Percentiles rank a stretch among this genome's conserved stretches.
Evolutionary conservation across 805 yeast species (phyloP).

Genomic region (Komagataella phaffii): DNA sequence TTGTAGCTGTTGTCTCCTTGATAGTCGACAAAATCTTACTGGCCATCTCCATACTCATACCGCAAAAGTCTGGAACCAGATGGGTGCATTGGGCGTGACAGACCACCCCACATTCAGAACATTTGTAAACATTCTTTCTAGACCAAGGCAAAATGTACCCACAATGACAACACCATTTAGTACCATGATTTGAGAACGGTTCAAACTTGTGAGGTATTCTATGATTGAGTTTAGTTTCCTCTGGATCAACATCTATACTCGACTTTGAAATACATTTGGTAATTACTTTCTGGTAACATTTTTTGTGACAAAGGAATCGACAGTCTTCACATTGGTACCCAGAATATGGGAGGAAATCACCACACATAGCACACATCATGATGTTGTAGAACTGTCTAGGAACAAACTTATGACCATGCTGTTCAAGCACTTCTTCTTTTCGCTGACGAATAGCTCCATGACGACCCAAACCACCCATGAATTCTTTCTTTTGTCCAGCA

Average conservation of each 20-base stretch:
- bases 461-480: constrained; percentile 67
- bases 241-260: constrained; percentile 53
- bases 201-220: constrained; percentile 95
- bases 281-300: constrained; percentile 68
- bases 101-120: constrained; percentile 89
- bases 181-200: constrained; percentile 83
- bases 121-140: constrained; percentile 79
- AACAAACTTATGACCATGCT: constrained; percentile 94
- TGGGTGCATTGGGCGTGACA: constrained; percentile 90
- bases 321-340: constrained; percentile 83
- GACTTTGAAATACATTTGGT: constrained; percentile 76
- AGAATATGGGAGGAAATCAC: constrained; percentile 82
- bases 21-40: constrained; percentile 78
- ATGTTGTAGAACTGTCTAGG: constrained; percentile 91
- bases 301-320: constrained; percentile 66
- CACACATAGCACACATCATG: constrained; percentile 96
- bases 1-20: constrained; percentile 46
- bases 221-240: constrained; percentile 78
- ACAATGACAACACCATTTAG: constrained; percentile 99
- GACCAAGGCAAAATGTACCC: constrained; percentile 96
- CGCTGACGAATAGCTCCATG: constrained; percentile 96
- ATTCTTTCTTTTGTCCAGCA: constrained; percentile 31
- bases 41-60: constrained; percentile 96
- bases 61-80: constrained; percentile 95
- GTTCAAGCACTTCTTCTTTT: constrained; percentile 83